A percentile compares a stretch with the other conserved stretches of the same genome.
Conservation (phyloP, 805 yeast genomes). For the Saturnispora kantuleensis region DNA sequence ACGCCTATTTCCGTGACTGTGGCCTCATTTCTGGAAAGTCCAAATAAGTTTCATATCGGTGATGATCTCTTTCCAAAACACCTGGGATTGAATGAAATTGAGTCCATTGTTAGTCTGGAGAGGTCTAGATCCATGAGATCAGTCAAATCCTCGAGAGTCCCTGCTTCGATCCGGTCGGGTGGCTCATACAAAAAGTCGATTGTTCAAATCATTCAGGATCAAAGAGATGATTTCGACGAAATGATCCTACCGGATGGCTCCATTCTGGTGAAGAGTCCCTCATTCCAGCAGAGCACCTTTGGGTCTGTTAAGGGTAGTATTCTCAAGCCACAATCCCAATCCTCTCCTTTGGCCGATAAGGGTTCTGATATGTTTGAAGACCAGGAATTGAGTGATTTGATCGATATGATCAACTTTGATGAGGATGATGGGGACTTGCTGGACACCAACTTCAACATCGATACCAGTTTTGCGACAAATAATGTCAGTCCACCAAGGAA, state of each 20-base stretch:
- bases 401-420: conserved; percentile 24
- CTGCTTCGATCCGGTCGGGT: conserved; percentile 8
- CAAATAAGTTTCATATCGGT: conserved; percentile 30
- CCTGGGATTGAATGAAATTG: conserved; percentile 57
- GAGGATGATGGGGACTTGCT: conserved; percentile 12
- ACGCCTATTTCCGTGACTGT: conserved; percentile 10
- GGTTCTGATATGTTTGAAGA: conserved; percentile 2
- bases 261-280: conserved; percentile 29
- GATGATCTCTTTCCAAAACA: conserved; percentile 66
- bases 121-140: conserved; percentile 54
- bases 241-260: conserved; percentile 32
- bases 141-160: conserved; percentile 19
- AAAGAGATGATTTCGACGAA: conserved; percentile 13
- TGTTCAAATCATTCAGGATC: conserved; percentile 17
- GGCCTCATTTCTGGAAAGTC: conserved; percentile 11
- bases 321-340: conserved; percentile 9
- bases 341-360: background rate
- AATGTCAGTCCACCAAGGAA: conserved; percentile 9
- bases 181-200: conserved; percentile 18
- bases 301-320: conserved; percentile 7
- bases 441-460: conserved; percentile 21
- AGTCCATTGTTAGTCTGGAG: conserved; percentile 63
- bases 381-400: conserved; percentile 21
- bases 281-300: conserved; percentile 1
- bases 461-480: conserved; percentile 4